Base-by-base conservation (phyloP, 208 protist species). In the Phytomonas serpens region DNA sequence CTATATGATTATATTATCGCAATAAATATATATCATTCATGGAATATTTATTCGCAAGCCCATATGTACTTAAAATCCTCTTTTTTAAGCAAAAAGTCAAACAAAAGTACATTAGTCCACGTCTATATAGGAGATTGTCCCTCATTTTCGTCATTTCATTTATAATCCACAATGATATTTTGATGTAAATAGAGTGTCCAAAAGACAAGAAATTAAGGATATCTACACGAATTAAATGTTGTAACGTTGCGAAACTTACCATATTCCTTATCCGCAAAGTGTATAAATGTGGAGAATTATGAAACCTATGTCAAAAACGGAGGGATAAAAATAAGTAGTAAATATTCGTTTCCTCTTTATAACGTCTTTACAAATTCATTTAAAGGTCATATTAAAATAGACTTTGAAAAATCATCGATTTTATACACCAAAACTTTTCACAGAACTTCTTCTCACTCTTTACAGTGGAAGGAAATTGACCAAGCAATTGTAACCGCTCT, bases 261-360 rank as follows among this genome's bases (percentile, higher is more conserved):
- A 57, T 57, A 27, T 27, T 27, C 47, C 11, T 27, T 57, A 27
- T 27, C 47, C 23, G 27, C 1, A 57, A 57, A 57, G 47, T 27
- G 4, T 27, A 57, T 57, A 57, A 57, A 57, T 27, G 23, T 57
- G 47, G 23, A 57, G 6, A 19, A 27, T 27, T 57, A 27, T 27
- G 27, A 2, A 27, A 6, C 19, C 13, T 4, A 27, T 27, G 47
- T 57, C 19, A 57, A 27, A 19, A 65, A 23, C n/a, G 7, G 47
- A 65, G 68, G 40, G 19, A 63, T 6, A 61, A 40, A 64, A 64
- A 74, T 51, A n/a, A 69, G 42, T 64, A 71, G n/a, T 19, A 52
- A 31, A 42, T 33, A 57, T 61, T 14, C 3, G 34, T 66, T 57
- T 57, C 19, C 19, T 57, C 7, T 57, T 27, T 27, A 57, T 57